A percentile compares a stretch with the other conserved stretches of the same genome.
Evolutionary conservation across 257 asterid species (phyloP).

Genomic region (Jaltomata sinuosa): DNA sequence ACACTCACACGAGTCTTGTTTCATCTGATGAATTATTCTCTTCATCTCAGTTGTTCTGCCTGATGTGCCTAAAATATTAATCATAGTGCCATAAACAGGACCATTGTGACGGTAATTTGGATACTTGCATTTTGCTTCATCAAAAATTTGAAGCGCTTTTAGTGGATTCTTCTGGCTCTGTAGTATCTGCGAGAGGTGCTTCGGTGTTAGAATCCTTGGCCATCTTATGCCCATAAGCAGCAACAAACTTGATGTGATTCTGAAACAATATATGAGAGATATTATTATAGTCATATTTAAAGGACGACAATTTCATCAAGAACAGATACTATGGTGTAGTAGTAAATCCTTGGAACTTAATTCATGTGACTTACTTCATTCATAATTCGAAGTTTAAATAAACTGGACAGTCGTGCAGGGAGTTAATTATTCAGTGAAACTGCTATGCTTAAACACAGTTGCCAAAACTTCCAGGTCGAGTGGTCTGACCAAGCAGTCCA

Average conservation of each 20-base stretch:
- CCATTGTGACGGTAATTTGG: constrained; percentile 75
- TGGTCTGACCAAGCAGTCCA: not conserved
- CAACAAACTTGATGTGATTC: not conserved
- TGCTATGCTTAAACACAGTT: not conserved
- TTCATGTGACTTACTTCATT: not conserved
- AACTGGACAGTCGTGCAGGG: not conserved
- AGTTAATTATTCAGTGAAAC: not conserved
- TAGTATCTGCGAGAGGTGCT: constrained; percentile 61
- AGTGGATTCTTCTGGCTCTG: constrained; percentile 66
- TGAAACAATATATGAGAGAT: not conserved
- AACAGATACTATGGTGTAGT: not conserved
- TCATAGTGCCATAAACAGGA: constrained; percentile 66
- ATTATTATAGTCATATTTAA: not conserved
- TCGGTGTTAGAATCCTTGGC: constrained; percentile 75
- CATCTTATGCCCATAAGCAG: constrained; percentile 54
- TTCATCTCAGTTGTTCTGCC: constrained; percentile 68
- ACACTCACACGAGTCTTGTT: constrained; percentile 70
- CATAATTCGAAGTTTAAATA: not conserved
- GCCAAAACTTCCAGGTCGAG: not conserved
- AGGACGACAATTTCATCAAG: not conserved
- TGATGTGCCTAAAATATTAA: constrained; percentile 50
- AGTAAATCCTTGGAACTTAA: not conserved
- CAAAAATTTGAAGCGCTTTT: constrained; percentile 67
- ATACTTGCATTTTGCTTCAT: constrained; percentile 50
- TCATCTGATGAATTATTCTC: constrained; percentile 54